Base-by-base conservation (phyloP, 208 protist species). In the Naegleria fowleri region DNA sequence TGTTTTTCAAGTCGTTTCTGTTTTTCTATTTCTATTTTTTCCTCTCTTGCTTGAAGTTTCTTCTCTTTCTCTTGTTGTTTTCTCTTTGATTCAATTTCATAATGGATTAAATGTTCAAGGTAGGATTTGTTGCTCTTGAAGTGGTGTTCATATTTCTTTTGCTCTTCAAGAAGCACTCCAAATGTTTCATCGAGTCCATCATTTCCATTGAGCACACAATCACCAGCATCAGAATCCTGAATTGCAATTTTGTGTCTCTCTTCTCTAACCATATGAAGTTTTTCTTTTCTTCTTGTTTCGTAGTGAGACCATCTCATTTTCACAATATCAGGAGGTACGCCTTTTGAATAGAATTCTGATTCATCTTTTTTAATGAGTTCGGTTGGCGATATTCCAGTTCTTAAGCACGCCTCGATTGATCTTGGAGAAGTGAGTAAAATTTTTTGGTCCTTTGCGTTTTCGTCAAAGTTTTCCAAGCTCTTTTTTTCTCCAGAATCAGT, bases 201-300 rank as follows among this genome's bases (percentile, higher is more conserved):
- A 33, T 79, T 5, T 79, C 67, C 67, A 79, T 79, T 79, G 29
- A 36, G 29, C 1, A 79, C 5, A 11, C 67, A 25, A 5, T 79
- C 67, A 6, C 76, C 38, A 38, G 29, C 11, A 41, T 40, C 38
- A 38, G 16, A 4, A 15, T 84, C 76, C 29, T 84, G 13, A 38
- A 41, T 40, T 5, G 33, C 33, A 33, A 84, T 84, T 36, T 40
- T 84, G 5, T 84, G 33, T 84, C 76, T 7, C 39, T 84, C 76
- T 84, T 84, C 38, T 29, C 38, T 40, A 5, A 84, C 38, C 76
- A 39, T 22, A 3, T 38, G 9, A 0, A 84, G 5, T 40, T 84
- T 84, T 84, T 84, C 76, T 40, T 40, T 84, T 84, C 76, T 84
- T 84, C 76, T 84, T 11, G 29, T 39, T 84, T 84, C 76, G 33